Evolutionary conservation across 306 rosid species (phyloP).

Genomic region (Glycyrrhiza uralensis): DNA sequence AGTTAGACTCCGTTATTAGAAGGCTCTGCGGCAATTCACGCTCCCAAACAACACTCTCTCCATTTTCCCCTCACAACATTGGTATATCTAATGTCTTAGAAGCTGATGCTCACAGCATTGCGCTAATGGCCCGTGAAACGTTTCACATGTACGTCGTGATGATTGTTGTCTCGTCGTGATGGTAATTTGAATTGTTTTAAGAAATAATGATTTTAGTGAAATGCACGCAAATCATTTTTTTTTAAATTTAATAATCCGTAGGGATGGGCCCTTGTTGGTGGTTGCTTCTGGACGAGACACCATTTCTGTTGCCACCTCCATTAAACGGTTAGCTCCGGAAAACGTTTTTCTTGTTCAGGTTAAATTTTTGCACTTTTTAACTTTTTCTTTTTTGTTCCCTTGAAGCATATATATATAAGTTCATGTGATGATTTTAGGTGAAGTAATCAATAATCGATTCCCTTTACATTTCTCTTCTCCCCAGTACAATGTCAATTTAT

Average conservation of each 20-base stretch:
- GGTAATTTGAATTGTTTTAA: not conserved
- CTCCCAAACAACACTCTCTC: constrained; percentile 23
- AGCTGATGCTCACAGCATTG: constrained; percentile 79
- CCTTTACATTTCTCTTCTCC: not conserved
- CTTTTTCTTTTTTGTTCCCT: constrained; percentile 3
- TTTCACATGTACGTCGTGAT: constrained; percentile 51
- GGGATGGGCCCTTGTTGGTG: constrained; percentile 85
- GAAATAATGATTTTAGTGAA: constrained; percentile 4
- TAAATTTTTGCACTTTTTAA: constrained; percentile 29
- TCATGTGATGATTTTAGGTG: not conserved
- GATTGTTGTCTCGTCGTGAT: not conserved
- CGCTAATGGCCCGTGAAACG: constrained; percentile 61
- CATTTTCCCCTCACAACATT: constrained; percentile 23
- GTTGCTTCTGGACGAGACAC: constrained; percentile 93
- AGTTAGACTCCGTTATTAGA: constrained; percentile 39
- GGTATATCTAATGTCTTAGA: constrained; percentile 59
- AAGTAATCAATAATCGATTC: not conserved
- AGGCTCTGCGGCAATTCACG: constrained; percentile 29
- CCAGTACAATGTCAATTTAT: too few relatives aligned
- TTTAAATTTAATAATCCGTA: constrained; percentile 16
- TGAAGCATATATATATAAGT: not conserved
- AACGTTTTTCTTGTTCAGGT: constrained; percentile 95
- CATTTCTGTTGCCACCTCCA: constrained; percentile 69
- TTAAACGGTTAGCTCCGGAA: constrained; percentile 84
- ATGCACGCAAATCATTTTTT: not conserved